Conservation (phyloP, 1,139 yeast genomes). For the Komagataea norvegica region DNA sequence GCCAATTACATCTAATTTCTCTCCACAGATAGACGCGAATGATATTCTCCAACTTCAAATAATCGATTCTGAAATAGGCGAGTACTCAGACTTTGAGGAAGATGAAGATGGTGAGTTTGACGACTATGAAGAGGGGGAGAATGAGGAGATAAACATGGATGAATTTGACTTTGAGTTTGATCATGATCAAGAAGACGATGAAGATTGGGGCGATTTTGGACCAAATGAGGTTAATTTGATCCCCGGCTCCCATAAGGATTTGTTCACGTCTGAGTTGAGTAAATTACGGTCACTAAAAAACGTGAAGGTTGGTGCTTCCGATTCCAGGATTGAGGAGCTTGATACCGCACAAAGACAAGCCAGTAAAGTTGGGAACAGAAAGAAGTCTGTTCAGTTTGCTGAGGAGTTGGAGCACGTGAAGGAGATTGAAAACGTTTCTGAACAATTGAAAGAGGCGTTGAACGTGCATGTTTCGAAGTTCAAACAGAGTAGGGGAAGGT, state of each 20-base stretch:
- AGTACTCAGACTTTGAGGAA: constrained; percentile 19
- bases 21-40: constrained; percentile 40
- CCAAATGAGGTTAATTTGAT: constrained; percentile 13
- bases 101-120: constrained; percentile 22
- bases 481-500: constrained; percentile 13
- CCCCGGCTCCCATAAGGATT: constrained; percentile 18
- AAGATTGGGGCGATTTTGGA: constrained; percentile 23
- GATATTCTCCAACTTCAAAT: constrained; percentile 36
- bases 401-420: constrained; percentile 42
- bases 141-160: constrained; percentile 19
- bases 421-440: constrained; percentile 52
- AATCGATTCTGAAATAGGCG: constrained; percentile 51
- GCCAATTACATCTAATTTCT: too few relatives aligned
- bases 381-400: constrained; percentile 48
- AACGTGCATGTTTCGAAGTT: constrained; percentile 17
- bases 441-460: constrained; percentile 30
- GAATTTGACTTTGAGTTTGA: constrained; percentile 22
- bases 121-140: constrained; percentile 32
- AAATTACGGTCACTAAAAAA: too few relatives aligned
- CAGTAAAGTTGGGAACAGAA: constrained; percentile 9
- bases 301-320: too few relatives aligned
- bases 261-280: constrained; percentile 20
- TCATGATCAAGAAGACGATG: constrained; percentile 25
- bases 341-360: neutral
- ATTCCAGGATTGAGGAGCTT: neutral